Percentiles rank a stretch among this genome's conserved stretches.
Conservation (phyloP, 441 rosid genomes). For the Breynia disticha region DNA sequence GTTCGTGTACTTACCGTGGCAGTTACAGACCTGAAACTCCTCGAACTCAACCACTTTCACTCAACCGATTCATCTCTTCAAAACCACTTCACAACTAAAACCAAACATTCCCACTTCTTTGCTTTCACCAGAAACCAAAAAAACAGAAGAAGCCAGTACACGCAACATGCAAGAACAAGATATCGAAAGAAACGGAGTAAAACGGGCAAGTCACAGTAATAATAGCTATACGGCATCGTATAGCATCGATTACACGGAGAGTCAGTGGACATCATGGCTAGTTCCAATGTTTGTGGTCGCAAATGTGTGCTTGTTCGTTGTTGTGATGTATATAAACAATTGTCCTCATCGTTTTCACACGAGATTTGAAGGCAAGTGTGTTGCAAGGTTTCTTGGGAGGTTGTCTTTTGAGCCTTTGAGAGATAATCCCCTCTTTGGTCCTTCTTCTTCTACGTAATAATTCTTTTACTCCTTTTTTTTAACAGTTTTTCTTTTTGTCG, state of each 20-base stretch:
- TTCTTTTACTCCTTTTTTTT: not conserved
- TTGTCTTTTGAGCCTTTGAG: constrained; percentile 71
- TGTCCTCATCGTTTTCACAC: constrained; percentile 52
- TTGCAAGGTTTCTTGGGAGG: constrained; percentile 63
- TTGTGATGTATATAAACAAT: constrained; percentile 65
- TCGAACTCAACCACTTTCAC: constrained; percentile 4
- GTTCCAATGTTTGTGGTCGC: constrained; percentile 66
- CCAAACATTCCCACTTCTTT: too few species aligned
- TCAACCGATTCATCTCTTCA: not conserved
- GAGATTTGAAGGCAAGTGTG: constrained; percentile 42
- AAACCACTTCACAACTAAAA: not conserved
- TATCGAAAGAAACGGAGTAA: constrained; percentile 21
- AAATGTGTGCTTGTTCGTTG: constrained; percentile 50
- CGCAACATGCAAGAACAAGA: constrained; percentile 26
- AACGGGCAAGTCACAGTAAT: constrained; percentile 13
- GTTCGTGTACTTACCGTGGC: constrained; percentile 4
- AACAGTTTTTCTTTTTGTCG: not conserved
- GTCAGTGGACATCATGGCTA: constrained; percentile 88
- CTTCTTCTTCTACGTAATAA: constrained; percentile 75
- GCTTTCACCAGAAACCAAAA: too few species aligned
- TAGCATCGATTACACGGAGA: constrained; percentile 26
- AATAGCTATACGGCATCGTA: constrained; percentile 21
- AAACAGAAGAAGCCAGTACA: too few species aligned
- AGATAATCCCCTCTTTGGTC: constrained; percentile 93
- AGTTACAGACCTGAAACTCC: constrained; percentile 10